phyloP scores from a whole-genome alignment of 257 asterid genomes.

The Gynochthodes officinalis region DNA sequence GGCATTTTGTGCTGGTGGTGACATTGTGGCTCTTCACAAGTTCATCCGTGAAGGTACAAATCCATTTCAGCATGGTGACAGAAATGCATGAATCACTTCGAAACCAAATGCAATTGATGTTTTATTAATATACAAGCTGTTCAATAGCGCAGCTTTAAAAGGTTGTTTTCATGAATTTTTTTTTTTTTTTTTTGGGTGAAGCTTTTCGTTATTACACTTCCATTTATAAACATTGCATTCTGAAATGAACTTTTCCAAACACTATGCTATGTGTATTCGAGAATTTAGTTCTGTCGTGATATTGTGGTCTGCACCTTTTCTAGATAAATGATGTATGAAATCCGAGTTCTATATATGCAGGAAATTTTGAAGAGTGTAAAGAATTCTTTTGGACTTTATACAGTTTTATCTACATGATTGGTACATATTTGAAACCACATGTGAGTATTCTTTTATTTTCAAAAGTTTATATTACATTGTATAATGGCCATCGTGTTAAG shows the following conservation, averaged over 20 bases:
- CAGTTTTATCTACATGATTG: conserved; percentile 63
- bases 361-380: conserved; percentile 71
- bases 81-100: background rate
- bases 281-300: background rate
- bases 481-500: background rate
- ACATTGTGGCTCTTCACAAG: conserved; percentile 63
- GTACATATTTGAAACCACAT: conserved; percentile 91
- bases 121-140: background rate
- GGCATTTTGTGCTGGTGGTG: conserved; percentile 98
- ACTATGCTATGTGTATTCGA: background rate
- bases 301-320: conserved; percentile 16
- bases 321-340: conserved; percentile 17
- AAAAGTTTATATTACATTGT: background rate
- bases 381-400: conserved; percentile 57
- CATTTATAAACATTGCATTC: background rate
- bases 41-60: conserved; percentile 52
- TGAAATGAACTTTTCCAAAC: too few relatives aligned
- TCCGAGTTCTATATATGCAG: conserved; percentile 42
- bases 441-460: conserved; percentile 50
- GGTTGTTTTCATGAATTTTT: background rate
- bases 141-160: background rate
- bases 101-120: background rate
- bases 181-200: background rate
- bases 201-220: background rate
- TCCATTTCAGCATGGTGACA: background rate